Base-by-base conservation (phyloP, 495 filamentous ascomycete species). In the Xylaria bambusicola region DNA sequence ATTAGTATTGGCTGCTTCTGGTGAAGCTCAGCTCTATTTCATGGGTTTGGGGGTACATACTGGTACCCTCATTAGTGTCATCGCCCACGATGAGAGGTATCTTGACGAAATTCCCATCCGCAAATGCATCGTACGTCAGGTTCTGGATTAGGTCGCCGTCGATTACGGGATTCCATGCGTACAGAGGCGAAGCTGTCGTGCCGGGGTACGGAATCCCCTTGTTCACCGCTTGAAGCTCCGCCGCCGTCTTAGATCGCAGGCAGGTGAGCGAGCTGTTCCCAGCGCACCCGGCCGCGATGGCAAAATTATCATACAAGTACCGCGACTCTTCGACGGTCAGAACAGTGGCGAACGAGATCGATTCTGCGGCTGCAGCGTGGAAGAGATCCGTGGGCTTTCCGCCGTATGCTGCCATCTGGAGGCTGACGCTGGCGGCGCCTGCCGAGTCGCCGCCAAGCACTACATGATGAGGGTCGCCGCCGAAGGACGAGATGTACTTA, bases 31-130 rank as follows among this genome's bases (percentile, higher is more conserved):
- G n/a, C n/a, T n/a, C n/a, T n/a, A n/a, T n/a, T n/a, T n/a, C n/a
- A n/a, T n/a, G n/a, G n/a, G 15, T 13, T 9, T 15, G 36, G 36
- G 12, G 12, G 15, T 38, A 13, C 36, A 15, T 38, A 38, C 36
- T 53, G 0, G 83, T 85, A 44, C 88, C 88, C 71, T 89, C 88
- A 67, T 93, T 86, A 33, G 87, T 87, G 65, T 81, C 82, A 58
- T 88, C 85, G 55, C 88, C 88, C 60, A 83, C 86, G 24, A 93
- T 88, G 10, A 83, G 78, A 3, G 89, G 88, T 6, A 91, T 80
- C 60, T 82, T 84, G 70, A 88, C 74, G 71, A 89, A 91, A 24
- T 77, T 74, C 5, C 86, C 86, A 31, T 79, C 47, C 2, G 74
- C 70, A 63, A 86, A 88, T 33, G 84, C 73, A 13, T 67, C 72